Percentiles rank a stretch among this genome's conserved stretches.
Evolutionary conservation across 257 asterid species (phyloP).

Genomic region (Petunia axillaris): DNA sequence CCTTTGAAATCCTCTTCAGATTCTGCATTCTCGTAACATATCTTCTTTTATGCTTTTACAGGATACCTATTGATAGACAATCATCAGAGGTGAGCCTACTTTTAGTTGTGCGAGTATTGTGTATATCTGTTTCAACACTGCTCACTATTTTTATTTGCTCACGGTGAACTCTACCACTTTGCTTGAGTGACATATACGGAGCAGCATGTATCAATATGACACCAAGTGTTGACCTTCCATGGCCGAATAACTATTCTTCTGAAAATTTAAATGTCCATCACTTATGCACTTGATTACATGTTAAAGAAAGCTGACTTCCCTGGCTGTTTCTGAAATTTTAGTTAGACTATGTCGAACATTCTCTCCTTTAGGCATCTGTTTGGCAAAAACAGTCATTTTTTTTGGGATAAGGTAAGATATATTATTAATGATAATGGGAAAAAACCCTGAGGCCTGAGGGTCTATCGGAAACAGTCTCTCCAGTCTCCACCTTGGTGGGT

Average conservation of each 20-base stretch:
- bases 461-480: no score
- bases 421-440: no score
- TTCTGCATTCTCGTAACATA: neutral
- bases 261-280: neutral
- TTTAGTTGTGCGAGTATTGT: neutral
- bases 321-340: neutral
- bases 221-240: neutral
- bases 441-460: no score
- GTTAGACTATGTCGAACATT: neutral
- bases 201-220: neutral
- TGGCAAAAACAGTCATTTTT: no score
- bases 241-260: neutral
- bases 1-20: slow-evolving; percentile 2
- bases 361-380: no score
- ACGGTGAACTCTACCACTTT: neutral
- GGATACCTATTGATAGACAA: slow-evolving; percentile 68
- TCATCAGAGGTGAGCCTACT: slow-evolving; percentile 65
- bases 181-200: neutral
- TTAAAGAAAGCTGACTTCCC: neutral
- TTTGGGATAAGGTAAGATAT: no score
- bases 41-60: slow-evolving; percentile 41
- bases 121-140: neutral
- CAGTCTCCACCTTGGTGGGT: no score
- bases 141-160: neutral
- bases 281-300: neutral